A percentile compares a stretch with the other conserved stretches of the same genome.
phyloP scores from a whole-genome alignment of 495 filamentous ascomycete genomes.

The Talaromyces thailandensis region DNA sequence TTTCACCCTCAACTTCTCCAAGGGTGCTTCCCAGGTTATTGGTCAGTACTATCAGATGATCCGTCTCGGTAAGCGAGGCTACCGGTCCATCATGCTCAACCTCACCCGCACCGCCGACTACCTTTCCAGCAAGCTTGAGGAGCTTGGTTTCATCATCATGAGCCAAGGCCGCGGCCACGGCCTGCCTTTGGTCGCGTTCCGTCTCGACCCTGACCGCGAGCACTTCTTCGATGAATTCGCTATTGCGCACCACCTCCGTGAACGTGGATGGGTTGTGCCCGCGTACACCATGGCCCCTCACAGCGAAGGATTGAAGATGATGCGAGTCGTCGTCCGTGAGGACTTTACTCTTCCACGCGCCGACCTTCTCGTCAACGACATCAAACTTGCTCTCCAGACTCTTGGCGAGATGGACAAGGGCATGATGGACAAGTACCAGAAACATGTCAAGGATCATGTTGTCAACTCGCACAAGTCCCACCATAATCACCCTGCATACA shows the following conservation, averaged over 20 bases:
- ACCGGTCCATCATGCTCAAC: constrained; percentile 79
- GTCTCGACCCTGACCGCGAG: constrained; percentile 48
- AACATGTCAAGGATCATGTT: constrained; percentile 47
- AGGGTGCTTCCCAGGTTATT: constrained; percentile 85
- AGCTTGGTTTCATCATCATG: constrained; percentile 77
- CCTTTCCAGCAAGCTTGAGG: constrained; percentile 55
- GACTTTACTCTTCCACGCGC: constrained; percentile 74
- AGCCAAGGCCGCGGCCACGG: constrained; percentile 65
- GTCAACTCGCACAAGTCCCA: constrained; percentile 45
- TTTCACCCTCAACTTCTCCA: constrained; percentile 95
- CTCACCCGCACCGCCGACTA: constrained; percentile 77
- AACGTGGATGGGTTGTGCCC: constrained; percentile 81
- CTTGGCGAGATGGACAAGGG: constrained; percentile 66
- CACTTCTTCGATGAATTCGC: constrained; percentile 76
- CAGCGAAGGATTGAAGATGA: constrained; percentile 67
- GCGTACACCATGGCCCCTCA: constrained; percentile 94
- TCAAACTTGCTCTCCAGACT: constrained; percentile 58
- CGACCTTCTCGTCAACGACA: constrained; percentile 61
- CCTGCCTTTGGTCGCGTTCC: constrained; percentile 80
- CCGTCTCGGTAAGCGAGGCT: constrained; percentile 81
- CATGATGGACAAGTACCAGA: constrained; percentile 53
- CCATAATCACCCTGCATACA: constrained; percentile 57
- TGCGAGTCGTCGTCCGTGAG: constrained; percentile 82
- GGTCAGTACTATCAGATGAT: constrained; percentile 96
- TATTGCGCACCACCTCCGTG: constrained; percentile 71